Percentiles rank a stretch among this genome's conserved stretches.
These are phyloP conservation scores for Ajuga chamaepitys DNA, from an alignment of 257 asterid genomes.

Conservation along the genomic window DNA sequence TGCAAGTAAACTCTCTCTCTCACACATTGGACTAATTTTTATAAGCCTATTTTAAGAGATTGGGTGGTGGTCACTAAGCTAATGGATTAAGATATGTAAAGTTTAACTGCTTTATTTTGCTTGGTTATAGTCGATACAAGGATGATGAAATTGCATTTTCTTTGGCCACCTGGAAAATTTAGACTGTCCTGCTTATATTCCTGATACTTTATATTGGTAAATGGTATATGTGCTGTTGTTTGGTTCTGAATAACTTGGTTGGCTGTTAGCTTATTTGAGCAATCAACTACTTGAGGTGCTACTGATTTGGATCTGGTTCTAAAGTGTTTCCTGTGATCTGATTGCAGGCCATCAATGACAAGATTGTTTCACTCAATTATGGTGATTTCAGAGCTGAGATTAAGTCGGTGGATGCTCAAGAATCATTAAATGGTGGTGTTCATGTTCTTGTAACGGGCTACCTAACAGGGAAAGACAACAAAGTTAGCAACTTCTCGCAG, in stretches of 20 bases:
- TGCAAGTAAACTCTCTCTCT: conserved; percentile 49
- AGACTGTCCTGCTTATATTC: not conserved
- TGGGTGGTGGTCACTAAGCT: not conserved
- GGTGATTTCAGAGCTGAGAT: conserved; percentile 60
- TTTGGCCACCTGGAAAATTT: not conserved
- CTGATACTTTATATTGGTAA: not conserved
- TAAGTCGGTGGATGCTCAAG: conserved; percentile 80
- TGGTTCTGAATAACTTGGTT: not conserved
- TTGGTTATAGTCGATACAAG: not conserved
- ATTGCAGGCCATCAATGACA: conserved; percentile 71
- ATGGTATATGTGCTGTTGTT: not conserved
- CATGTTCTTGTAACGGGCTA: conserved; percentile 86
- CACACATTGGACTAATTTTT: not conserved
- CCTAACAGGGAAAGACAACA: conserved; percentile 51
- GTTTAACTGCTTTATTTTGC: not conserved
- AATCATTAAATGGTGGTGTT: conserved; percentile 71
- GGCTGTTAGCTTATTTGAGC: not conserved
- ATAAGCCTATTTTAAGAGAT: not conserved
- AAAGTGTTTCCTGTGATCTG: conserved; percentile 1
- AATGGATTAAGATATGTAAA: not conserved
- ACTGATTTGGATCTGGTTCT: not conserved
- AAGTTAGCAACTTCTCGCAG: conserved; percentile 60
- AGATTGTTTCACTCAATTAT: conserved; percentile 73
- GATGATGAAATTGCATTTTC: not conserved
- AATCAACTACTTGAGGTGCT: not conserved